Base-by-base conservation (phyloP, 2,329 filamentous ascomycete species). In the Beauveria asiatica region DNA sequence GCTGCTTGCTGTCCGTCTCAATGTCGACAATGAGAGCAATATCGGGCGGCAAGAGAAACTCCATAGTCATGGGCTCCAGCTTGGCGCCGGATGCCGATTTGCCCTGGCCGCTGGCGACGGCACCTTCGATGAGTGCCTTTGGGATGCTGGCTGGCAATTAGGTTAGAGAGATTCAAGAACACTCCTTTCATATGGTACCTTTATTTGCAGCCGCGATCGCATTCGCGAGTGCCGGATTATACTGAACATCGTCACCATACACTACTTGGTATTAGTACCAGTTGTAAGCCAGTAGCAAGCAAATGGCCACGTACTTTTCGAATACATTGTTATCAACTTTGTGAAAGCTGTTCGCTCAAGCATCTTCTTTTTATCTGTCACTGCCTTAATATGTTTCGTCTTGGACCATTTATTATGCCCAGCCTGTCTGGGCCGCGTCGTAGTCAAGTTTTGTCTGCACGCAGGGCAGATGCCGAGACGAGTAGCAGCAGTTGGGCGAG, bases 371-470 rank as follows among this genome's bases (percentile, higher is more conserved):
- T 81, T 82, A 73, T 99, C 94, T 61, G 87, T 88, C 63, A 87
- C 90, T 56, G 88, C 92, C 74, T 99, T 99, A 73, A 94, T 91
- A 73, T 97, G 94, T 70, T 88, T 90, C 75, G 97, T 97, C 69
- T 94, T 96, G 61, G 91, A 92, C 94, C 94, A 99, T 72, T 92
- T 89, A 74, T 88, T 96, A 75, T 96, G 92, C 16, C 92, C 92
- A 25, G 88, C 86, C 62, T 75, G 74, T 16, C 74, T 69, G 8
- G 67, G 61, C 9, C 78, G 65, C 17, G 76, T 79, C 17, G 76
- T 76, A 59, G 72, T 72, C 62, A 87, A 79, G 41, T 72, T 68
- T 58, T 82, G 80, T 61, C 75, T 70, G 64, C 79, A 83, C 72
- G 73, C 73, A 44, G 72, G 73, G 65, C 81, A 84, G 64, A 80